Evolutionary conservation across 2,329 filamentous ascomycete genomes (phyloP), one percentile per base, ranked within the genome.

Genomic region (Stromatinia cepivora): DNA sequence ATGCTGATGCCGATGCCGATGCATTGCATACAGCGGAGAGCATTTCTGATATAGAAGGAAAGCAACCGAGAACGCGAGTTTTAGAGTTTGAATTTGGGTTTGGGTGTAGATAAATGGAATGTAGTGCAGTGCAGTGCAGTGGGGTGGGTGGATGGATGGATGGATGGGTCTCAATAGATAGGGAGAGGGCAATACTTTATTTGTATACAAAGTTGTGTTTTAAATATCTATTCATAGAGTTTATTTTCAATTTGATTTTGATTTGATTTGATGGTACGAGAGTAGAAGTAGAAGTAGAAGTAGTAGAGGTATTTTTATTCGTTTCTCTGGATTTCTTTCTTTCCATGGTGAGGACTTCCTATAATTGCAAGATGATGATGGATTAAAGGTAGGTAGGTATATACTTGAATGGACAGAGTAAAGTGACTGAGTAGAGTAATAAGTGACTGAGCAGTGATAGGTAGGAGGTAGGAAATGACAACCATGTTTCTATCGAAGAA

Each of bases 161-260:
- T 54, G 34, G 28, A 36, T 10, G 28, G 53, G 22, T 39, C 45
- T 25, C 31, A 4, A 62, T n/a, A 57, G 31, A 57, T 58, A 58
- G 63, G 39, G 39, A 69, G 56, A 31, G 46, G 56, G 7, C 46
- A 58, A 62, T 53, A 8, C 36, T 63, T 39, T 63, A 25, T 52
- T 68, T 68, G 57, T 68, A 67, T 46, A 63, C n/a, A 64, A 17
- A 53, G 45, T 69, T 58, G n/a, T 59, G 54, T 56, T 69, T 69
- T 36, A 20, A 52, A 61, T 20, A 46, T 4, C 31, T 31, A 31
- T 31, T 31, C 50, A 31, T 46, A 59, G 39, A 53, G 45, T 50
- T 62, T 28, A 62, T n/a, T 62, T 50, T 28, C 25, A 50, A 57
- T 36, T 45, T 15, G 31, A 50, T 62, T 36, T 62, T n/a, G 59